Evolutionary conservation across 2,329 filamentous ascomycete species (phyloP).

Genomic region (Xylaria digitata): DNA sequence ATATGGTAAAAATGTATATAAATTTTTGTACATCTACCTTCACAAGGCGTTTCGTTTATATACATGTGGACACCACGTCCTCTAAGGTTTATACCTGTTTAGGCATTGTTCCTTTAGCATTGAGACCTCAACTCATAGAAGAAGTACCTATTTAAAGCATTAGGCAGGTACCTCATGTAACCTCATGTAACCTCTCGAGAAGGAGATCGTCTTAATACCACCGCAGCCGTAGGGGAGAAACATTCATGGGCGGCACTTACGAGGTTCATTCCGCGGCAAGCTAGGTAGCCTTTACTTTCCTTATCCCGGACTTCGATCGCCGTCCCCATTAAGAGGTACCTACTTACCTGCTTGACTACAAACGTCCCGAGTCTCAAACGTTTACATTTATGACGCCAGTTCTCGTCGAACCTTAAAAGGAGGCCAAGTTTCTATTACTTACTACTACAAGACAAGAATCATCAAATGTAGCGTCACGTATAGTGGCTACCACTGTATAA

Average conservation of each 20-base stretch:
- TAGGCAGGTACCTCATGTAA: constrained; percentile 5
- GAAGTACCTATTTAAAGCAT: constrained; percentile 8
- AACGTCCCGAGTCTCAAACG: neutral
- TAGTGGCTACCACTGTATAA: constrained; percentile 1
- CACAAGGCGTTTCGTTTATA: neutral
- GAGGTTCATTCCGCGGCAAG: constrained; percentile 14
- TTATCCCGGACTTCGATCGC: neutral
- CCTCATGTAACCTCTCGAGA: neutral
- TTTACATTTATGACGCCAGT: constrained; percentile 18
- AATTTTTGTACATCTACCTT: neutral
- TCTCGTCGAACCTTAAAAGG: constrained; percentile 6
- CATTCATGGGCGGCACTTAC: constrained; percentile 7
- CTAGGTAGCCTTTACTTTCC: constrained; percentile 1
- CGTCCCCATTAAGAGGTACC: neutral
- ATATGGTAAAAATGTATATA: neutral
- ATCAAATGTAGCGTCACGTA: constrained; percentile 27
- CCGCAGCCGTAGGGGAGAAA: neutral
- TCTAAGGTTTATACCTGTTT: neutral
- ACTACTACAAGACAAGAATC: neutral
- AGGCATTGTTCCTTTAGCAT: constrained; percentile 3
- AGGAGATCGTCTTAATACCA: neutral
- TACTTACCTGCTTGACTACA: neutral
- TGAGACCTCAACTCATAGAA: neutral
- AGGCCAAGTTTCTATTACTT: neutral
- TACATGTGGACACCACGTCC: neutral